Percentiles rank a stretch among this genome's conserved stretches.
Evolutionary conservation across 805 yeast species (phyloP).

Genomic region (Starmerella apis): DNA sequence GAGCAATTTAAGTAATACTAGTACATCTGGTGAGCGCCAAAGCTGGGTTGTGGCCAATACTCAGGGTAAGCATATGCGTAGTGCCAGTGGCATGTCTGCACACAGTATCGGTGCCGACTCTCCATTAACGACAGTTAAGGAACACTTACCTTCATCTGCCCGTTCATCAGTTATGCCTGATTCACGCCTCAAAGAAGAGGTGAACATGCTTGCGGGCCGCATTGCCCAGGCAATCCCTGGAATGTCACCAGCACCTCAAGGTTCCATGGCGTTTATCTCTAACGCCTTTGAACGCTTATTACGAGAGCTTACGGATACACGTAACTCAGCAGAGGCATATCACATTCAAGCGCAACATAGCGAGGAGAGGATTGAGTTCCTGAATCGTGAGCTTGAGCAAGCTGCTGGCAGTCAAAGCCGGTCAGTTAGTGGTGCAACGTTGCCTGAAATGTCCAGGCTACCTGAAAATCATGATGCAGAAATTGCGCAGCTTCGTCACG

Average conservation of each 20-base stretch:
- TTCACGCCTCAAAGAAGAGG: constrained; percentile 13
- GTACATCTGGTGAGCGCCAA: constrained; percentile 10
- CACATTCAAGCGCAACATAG: constrained; percentile 19
- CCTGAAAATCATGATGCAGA: constrained; percentile 4
- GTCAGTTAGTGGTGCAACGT: neutral
- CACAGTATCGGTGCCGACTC: constrained; percentile 6
- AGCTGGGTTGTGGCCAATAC: constrained; percentile 19
- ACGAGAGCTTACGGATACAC: constrained; percentile 17
- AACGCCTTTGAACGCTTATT: constrained; percentile 18
- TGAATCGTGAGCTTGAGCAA: constrained; percentile 9
- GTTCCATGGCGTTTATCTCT: constrained; percentile 15
- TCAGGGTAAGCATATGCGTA: constrained; percentile 3
- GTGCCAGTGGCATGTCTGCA: neutral
- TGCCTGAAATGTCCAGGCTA: neutral
- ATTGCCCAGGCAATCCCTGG: constrained; percentile 17
- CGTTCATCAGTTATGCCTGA: neutral
- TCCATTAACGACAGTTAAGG: neutral
- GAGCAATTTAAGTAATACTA: neutral
- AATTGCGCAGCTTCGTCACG: constrained; percentile 8
- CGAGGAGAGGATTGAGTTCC: constrained; percentile 19
- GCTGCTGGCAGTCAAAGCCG: neutral
- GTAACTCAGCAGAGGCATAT: constrained; percentile 18
- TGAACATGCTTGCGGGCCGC: constrained; percentile 13
- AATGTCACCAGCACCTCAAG: constrained; percentile 20
- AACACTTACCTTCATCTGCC: neutral